Percentiles rank a stretch among this genome's conserved stretches.
phyloP scores from a whole-genome alignment of 2,329 filamentous ascomycete genomes.

The Sphaerulina vaccinii region DNA sequence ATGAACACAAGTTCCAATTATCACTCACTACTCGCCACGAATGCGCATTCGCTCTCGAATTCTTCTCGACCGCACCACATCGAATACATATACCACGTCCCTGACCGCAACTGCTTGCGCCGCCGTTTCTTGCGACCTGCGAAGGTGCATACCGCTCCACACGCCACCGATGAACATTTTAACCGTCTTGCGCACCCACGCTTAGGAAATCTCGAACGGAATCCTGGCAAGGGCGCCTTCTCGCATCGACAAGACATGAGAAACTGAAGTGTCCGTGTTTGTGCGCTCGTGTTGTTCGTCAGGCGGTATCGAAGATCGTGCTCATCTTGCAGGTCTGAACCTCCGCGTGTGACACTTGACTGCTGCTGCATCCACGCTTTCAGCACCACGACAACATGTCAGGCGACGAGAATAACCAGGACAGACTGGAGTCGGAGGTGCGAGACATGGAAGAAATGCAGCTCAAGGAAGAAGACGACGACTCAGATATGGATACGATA shows the following conservation, averaged over 20 bases:
- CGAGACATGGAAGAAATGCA: conserved; percentile 49
- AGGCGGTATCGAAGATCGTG: not conserved
- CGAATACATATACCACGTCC: not conserved
- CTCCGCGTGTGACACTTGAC: conserved; percentile 16
- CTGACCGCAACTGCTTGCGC: not conserved
- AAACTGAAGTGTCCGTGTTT: not conserved
- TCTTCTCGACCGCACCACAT: not conserved
- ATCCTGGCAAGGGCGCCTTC: not conserved
- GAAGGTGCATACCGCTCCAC: not conserved
- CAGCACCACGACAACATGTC: conserved; percentile 38
- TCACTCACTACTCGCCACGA: no score
- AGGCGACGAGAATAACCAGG: conserved; percentile 39
- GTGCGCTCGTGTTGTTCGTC: not conserved
- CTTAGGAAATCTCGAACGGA: conserved; percentile 2
- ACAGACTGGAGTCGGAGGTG: conserved; percentile 45
- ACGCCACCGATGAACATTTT: conserved; percentile 8
- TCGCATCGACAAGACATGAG: conserved; percentile 8
- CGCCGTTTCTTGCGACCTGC: no score
- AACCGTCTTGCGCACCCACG: conserved; percentile 8
- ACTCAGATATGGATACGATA: conserved; percentile 32
- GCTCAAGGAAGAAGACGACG: conserved; percentile 43
- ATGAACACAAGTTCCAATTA: not conserved
- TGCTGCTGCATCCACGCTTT: conserved; percentile 29
- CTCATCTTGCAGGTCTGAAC: conserved; percentile 18
- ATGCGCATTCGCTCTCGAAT: no score